Base-by-base conservation (phyloP, 2,329 filamentous ascomycete genomes). In the Aspergillus japonicus region DNA sequence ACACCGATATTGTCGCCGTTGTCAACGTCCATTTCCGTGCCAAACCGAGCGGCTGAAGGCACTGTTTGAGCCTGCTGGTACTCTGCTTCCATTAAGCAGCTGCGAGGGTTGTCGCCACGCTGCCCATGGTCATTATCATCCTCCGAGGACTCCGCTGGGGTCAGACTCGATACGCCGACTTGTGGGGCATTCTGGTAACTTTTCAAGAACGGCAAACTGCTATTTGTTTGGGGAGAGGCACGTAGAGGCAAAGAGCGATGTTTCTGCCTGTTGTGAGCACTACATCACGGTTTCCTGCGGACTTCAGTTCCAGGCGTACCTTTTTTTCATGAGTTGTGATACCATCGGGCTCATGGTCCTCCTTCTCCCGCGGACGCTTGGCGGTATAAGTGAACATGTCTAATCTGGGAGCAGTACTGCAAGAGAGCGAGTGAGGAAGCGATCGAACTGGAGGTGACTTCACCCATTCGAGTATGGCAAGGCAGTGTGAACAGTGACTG, bases 321-420 rank as follows among this genome's bases (percentile, higher is more conserved):
- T 73, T 73, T 21, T 54, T 66, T 48, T 65, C 69, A 54, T 59
- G 67, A 26, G 56, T 26, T n/a, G 49, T 47, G 33, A 51, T 54
- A n/a, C 89, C n/a, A 73, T 84, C 61, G 85, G 89, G 72, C 80
- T 89, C 64, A 85, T 89, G 71, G 78, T 86, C 66, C 84, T 77
- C 61, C 74, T 89, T 44, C 11, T 70, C 70, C 56, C 71, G 66
- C 44, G 53, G 68, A 44, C 71, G 70, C 58, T 73, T 73, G 33
- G 58, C 52, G 19, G 66, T 55, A 49, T 63, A 60, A 26, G 54
- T 55, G 49, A 67, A 68, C 71, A 73, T 72, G 48, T 44, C 39
- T 44, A 44, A 44, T 5, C 7, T n/a, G 39, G 16, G 5, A 44
- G 39, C 39, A 44, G 39, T 44, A 44, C 16, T 44, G 39, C 16